These are phyloP conservation scores for Scenedesmus sp. DNA, from an alignment of 163 green algal species.

Conservation along the genomic window DNA sequence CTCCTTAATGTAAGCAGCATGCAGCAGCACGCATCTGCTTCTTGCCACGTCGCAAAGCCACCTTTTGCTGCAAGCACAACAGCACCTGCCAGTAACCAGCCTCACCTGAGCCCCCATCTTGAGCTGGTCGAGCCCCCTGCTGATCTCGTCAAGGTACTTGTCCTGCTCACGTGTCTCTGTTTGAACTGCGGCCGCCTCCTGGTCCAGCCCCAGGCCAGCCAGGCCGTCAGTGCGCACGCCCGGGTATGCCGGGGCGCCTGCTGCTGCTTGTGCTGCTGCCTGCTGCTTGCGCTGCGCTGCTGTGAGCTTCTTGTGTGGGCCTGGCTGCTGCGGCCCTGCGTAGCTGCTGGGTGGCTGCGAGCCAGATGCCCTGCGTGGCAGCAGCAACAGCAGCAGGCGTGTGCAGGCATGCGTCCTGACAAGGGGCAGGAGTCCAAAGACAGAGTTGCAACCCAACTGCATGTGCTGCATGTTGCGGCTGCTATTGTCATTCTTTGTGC, in stretches of 20 bases:
- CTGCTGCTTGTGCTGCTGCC: neutral
- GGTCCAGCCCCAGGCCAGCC: neutral
- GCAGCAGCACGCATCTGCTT: neutral
- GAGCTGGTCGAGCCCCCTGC: constrained; percentile 46
- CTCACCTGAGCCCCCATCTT: constrained; percentile 41
- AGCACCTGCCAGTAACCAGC: neutral
- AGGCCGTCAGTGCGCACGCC: constrained; percentile 31
- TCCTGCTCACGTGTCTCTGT: constrained; percentile 53
- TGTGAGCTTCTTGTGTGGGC: neutral
- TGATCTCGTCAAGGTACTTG: constrained; percentile 56
- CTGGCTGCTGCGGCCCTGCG: neutral
- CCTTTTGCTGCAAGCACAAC: neutral
- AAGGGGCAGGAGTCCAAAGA: neutral
- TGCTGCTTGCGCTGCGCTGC: constrained; percentile 38
- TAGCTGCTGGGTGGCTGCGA: constrained; percentile 9
- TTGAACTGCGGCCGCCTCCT: constrained; percentile 24
- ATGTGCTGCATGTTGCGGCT: neutral
- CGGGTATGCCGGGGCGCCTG: neutral
- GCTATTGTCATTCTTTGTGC: neutral
- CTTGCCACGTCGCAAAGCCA: neutral
- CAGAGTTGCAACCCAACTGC: too few relatives aligned
- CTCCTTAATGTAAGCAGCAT: too few relatives aligned
- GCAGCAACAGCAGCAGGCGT: neutral
- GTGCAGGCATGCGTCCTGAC: neutral
- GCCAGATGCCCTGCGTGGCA: neutral